These are phyloP conservation scores for Potentilla sterilis DNA, from an alignment of 306 rosid genomes.

Conservation along the genomic window DNA sequence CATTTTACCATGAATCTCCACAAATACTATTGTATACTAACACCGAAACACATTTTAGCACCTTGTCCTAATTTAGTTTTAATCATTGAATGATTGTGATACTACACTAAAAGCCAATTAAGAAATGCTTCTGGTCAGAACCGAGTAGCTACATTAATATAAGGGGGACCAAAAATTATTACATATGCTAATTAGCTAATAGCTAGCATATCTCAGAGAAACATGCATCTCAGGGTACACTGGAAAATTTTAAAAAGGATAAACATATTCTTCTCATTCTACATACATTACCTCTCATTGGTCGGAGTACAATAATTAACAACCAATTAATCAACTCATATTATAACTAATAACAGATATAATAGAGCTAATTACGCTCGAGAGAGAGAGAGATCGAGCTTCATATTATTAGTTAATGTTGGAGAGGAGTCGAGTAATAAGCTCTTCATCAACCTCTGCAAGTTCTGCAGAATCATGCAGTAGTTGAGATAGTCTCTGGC, in stretches of 20 bases:
- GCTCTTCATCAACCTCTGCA: conserved; percentile 24
- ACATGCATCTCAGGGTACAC: conserved; percentile 7
- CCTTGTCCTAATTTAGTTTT: background rate
- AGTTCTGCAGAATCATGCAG: conserved; percentile 30
- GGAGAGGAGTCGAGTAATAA: conserved; percentile 23
- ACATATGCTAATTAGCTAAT: background rate
- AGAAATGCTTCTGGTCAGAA: background rate
- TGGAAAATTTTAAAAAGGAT: background rate
- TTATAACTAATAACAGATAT: background rate
- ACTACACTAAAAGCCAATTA: background rate
- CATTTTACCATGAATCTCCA: background rate
- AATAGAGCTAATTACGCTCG: background rate
- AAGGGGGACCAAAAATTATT: conserved; percentile 9
- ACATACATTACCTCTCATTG: background rate
- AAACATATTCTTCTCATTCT: background rate
- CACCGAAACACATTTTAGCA: background rate
- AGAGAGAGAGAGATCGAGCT: conserved; percentile 4
- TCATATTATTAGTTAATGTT: conserved; percentile 2
- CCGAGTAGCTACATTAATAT: background rate
- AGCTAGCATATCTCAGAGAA: conserved; percentile 4
- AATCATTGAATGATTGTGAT: conserved; percentile 5
- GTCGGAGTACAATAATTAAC: conserved; percentile 11
- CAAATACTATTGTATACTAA: no score
- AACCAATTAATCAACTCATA: conserved; percentile 2
- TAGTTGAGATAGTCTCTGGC: conserved; percentile 35